A percentile compares a stretch with the other conserved stretches of the same genome.
phyloP scores from a whole-genome alignment of 2,329 filamentous ascomycete species.

The Exophiala sp. region DNA sequence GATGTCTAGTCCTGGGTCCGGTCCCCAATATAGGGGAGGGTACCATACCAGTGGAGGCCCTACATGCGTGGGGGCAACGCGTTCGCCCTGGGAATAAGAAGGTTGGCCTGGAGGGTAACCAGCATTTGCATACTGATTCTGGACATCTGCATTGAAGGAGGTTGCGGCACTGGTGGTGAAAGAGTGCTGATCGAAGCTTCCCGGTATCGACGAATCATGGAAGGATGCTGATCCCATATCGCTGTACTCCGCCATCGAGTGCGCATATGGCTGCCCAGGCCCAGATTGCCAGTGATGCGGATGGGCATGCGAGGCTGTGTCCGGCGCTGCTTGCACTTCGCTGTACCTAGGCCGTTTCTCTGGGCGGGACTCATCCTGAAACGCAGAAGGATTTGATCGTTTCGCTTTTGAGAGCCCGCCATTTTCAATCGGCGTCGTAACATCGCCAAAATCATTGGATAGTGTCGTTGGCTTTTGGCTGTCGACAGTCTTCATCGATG shows the following conservation, averaged over 20 bases:
- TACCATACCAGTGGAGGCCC: too few relatives aligned
- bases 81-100: neutral
- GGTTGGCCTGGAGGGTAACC: conserved; percentile 5
- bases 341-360: conserved; percentile 9
- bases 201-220: conserved; percentile 4
- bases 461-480: neutral
- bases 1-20: neutral
- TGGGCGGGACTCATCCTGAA: neutral
- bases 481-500: neutral
- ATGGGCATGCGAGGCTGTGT: neutral
- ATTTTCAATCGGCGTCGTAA: neutral
- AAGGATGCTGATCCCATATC: conserved; percentile 7
- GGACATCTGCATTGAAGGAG: conserved; percentile 12
- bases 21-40: too few relatives aligned
- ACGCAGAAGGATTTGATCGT: conserved; percentile 1
- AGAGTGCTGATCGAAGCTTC: conserved; percentile 10
- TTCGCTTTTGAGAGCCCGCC: conserved; percentile 3
- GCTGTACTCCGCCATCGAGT: conserved; percentile 8
- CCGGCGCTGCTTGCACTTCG: neutral
- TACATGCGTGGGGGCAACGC: neutral
- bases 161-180: conserved; percentile 9
- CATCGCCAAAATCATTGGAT: neutral
- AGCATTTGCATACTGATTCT: conserved; percentile 6
- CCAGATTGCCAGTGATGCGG: conserved; percentile 2
- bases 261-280: conserved; percentile 8